phyloP scores from a whole-genome alignment of 2,329 filamentous ascomycete species.

The Aspergillus aculeatinus region DNA sequence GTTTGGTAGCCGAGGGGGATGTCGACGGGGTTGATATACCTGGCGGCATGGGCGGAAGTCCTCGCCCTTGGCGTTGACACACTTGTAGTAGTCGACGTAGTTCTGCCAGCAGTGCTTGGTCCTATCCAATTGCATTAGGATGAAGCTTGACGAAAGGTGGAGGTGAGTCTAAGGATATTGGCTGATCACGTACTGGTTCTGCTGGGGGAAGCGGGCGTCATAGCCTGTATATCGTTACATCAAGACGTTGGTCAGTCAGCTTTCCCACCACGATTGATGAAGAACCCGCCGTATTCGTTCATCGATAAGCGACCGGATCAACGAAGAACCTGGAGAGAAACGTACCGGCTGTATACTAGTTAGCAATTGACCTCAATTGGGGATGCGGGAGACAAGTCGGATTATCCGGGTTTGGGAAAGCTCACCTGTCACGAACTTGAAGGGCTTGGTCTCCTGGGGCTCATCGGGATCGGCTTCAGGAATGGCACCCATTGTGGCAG shows the following conservation, averaged over 20 bases:
- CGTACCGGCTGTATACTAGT: conserved; percentile 50
- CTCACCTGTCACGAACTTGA: conserved; percentile 99
- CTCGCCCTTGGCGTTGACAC: conserved; percentile 96
- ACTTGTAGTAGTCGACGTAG: conserved; percentile 99
- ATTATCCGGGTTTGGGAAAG: conserved; percentile 19
- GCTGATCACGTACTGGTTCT: conserved; percentile 60
- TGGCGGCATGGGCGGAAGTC: conserved; percentile 96
- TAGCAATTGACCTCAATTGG: conserved; percentile 40
- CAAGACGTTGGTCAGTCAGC: conserved; percentile 30
- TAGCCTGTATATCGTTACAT: conserved; percentile 65
- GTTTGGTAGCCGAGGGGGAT: not conserved
- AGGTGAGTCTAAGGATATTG: not conserved
- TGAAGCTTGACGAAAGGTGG: not conserved
- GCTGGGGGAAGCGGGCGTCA: conserved; percentile 98
- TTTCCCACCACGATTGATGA: conserved; percentile 13
- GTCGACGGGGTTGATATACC: conserved; percentile 54
- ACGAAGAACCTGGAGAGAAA: conserved; percentile 20
- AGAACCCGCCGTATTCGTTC: conserved; percentile 7
- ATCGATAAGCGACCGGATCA: conserved; percentile 14
- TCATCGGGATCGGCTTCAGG: conserved; percentile 64
- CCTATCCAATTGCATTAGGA: conserved; percentile 31
- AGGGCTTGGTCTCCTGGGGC: conserved; percentile 92
- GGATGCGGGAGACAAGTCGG: conserved; percentile 21
- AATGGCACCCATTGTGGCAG: conserved; percentile 78
- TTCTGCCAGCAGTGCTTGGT: conserved; percentile 99